phyloP scores from a whole-genome alignment of 2,329 filamentous ascomycete species.

The Volutella citrinella region DNA sequence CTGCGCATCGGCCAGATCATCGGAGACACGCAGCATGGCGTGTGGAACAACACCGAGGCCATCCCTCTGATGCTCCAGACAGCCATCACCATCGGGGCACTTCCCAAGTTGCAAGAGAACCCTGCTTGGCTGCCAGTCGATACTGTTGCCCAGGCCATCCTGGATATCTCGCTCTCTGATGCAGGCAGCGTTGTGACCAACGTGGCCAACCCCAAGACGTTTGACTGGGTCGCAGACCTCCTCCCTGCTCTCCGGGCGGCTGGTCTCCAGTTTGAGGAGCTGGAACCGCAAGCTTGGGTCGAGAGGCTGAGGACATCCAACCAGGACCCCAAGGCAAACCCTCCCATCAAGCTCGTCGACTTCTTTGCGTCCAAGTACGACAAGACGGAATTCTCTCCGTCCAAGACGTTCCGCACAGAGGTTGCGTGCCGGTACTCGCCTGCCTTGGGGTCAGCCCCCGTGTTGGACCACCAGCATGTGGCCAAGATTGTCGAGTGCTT shows the following conservation, averaged over 20 bases:
- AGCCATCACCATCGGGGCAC: constrained; percentile 41
- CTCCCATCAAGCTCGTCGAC: constrained; percentile 50
- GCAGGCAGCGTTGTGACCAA: constrained; percentile 37
- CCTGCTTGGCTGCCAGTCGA: constrained; percentile 43
- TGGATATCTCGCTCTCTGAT: constrained; percentile 27
- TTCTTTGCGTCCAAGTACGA: constrained; percentile 42
- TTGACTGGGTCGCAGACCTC: constrained; percentile 49
- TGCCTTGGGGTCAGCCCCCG: too few species aligned
- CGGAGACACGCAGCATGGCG: constrained; percentile 42
- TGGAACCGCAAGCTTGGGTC: constrained; percentile 44
- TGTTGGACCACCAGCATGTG: too few species aligned
- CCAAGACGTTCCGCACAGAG: too few species aligned
- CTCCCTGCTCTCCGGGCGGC: constrained; percentile 44
- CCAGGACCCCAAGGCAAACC: constrained; percentile 43
- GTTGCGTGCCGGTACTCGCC: too few species aligned
- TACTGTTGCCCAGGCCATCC: constrained; percentile 33
- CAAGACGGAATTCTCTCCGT: too few species aligned
- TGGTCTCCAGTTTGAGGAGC: constrained; percentile 43
- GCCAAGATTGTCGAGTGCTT: too few species aligned
- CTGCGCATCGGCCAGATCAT: constrained; percentile 50
- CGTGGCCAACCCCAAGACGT: constrained; percentile 44
- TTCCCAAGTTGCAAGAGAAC: constrained; percentile 45
- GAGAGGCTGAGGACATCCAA: constrained; percentile 40
- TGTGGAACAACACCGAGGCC: constrained; percentile 51
- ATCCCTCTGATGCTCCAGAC: constrained; percentile 51